Evolutionary conservation across 148 eudicot species (phyloP), one percentile per base, ranked within the genome.

Genomic region (Persicaria maculosa): DNA sequence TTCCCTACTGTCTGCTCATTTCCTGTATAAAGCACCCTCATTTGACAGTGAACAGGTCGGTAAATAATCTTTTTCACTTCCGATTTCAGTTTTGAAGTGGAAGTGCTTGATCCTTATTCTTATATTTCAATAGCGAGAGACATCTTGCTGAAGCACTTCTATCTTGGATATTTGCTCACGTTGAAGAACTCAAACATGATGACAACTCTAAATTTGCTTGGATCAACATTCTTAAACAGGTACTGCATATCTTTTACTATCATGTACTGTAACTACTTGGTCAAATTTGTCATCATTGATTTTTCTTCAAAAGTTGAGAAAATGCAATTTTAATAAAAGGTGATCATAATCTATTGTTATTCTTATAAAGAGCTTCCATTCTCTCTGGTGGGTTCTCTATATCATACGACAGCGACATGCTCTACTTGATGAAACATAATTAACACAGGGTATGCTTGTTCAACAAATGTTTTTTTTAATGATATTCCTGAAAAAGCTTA

Each of bases 1-100:
- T 87, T 43, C 91, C 98, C 74, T 80, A 74, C 70, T 50, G 74
- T 72, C 77, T 88, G 52, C 85, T 94, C 57, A 64, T 70, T 81
- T 83, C 89, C 71, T 86, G 90, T 69, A 71, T 90, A 77, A 83
- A 82, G 81, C 91, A 92, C 76, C 89, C 89, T 44, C 77, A 87
- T 78, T 80, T 94, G 87, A 90, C 93, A 4, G 85, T 87, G 58
- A 83, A 86, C 80, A 91, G 98, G 98, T 94, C 77, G 68, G 83
- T 81, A 71, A 43, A 22, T 72, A 40, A 36, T 55, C 17, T 71
- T 74, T 47, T 45, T 67, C 6, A 14, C 25, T 47, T 4, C 12
- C 22, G 47, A 48, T 72, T 78, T 80, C 44, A 12, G 47, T 68
- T 65, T 65, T 40, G 47, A 9, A 65, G 47, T 65, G 19, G 57